Evolutionary conservation across 2,329 filamentous ascomycete genomes (phyloP).

Genomic region (Verticillium dahliae): DNA sequence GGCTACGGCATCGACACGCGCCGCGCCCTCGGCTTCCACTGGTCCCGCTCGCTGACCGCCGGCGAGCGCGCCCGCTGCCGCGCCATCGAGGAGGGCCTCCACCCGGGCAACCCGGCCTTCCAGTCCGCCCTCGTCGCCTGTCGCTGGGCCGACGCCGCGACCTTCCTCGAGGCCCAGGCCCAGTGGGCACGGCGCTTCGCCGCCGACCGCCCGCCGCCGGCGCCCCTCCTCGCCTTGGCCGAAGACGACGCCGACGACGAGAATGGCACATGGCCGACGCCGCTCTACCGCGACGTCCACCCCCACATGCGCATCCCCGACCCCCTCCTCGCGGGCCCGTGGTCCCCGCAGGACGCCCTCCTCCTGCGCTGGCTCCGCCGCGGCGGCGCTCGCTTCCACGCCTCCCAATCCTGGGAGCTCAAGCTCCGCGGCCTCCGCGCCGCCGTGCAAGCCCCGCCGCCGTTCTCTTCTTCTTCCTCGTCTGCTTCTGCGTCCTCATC

Average conservation of each 20-base stretch:
- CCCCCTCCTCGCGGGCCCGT: constrained; percentile 32
- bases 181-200: constrained; percentile 35
- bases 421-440: constrained; percentile 28
- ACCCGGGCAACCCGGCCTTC: constrained; percentile 31
- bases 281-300: constrained; percentile 27
- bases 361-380: constrained; percentile 40
- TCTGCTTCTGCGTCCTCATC: too few relatives aligned
- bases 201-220: constrained; percentile 21
- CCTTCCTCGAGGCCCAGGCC: constrained; percentile 41
- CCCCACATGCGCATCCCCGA: constrained; percentile 30
- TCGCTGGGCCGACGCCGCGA: constrained; percentile 35
- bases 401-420: constrained; percentile 32
- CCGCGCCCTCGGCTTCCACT: neutral
- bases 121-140: constrained; percentile 39
- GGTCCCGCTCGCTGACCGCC: neutral
- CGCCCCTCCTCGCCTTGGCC: neutral
- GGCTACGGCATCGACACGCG: constrained; percentile 22
- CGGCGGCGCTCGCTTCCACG: constrained; percentile 25
- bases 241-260: constrained; percentile 14
- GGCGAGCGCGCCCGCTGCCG: neutral
- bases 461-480: neutral
- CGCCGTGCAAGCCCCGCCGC: constrained; percentile 14
- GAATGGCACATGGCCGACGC: constrained; percentile 10
- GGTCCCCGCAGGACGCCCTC: constrained; percentile 28
- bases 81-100: neutral